phyloP scores from a whole-genome alignment of 257 asterid genomes.

The Solanum bulbocastanum region DNA sequence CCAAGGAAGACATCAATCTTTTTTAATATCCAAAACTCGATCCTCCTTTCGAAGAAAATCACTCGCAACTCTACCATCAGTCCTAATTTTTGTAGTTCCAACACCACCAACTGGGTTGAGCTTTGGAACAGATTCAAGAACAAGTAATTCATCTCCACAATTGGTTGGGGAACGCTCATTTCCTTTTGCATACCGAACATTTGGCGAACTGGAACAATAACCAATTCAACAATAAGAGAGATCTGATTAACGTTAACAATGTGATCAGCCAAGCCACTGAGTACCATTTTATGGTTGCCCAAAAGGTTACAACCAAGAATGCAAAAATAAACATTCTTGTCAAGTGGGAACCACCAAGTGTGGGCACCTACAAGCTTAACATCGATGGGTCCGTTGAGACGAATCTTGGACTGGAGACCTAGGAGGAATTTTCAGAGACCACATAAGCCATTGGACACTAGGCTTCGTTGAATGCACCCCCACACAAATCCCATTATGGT shows the following conservation, averaged over 20 bases:
- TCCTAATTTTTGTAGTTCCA: background rate
- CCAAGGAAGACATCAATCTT: background rate
- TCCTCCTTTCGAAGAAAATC: background rate
- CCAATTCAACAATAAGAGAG: background rate
- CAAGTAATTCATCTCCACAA: background rate
- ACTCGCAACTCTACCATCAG: background rate
- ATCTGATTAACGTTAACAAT: too few species aligned
- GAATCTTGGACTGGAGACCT: background rate
- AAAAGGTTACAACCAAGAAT: background rate
- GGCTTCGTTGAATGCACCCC: background rate
- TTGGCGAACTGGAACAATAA: background rate
- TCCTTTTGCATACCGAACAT: background rate
- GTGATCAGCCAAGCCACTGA: background rate
- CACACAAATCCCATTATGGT: too few species aligned
- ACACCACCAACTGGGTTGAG: background rate
- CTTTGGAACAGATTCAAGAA: background rate
- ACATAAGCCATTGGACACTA: background rate
- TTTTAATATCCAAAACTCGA: background rate
- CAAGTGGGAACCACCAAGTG: background rate
- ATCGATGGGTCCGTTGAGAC: background rate
- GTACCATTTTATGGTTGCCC: background rate
- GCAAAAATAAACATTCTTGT: too few species aligned
- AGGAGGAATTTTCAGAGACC: background rate
- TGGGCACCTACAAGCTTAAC: background rate
- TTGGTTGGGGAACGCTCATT: fast-evolving